Evolutionary conservation across 306 rosid genomes (phyloP), one percentile per base, ranked within the genome.

Genomic region (Vigna nakashimae): DNA sequence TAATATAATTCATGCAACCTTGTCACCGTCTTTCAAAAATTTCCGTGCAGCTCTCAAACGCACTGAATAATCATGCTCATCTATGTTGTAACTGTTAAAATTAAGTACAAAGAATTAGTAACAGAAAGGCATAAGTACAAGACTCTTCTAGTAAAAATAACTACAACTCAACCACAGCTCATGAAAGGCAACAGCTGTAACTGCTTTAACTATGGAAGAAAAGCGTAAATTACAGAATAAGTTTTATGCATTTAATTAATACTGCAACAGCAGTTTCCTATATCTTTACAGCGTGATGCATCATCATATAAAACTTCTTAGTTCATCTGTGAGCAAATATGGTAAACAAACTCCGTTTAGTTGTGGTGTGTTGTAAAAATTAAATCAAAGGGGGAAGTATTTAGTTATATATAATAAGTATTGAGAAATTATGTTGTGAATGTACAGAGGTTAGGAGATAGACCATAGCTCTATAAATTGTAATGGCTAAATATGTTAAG

Each of bases 21-120:
- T 96, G 85, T 96, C 99, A 7, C 99, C 99, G 80, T 89, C 98
- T 53, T 85, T 87, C 88, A 96, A 84, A 83, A 96, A 96, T 85
- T 90, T 96, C 86, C 12, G 84, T 22, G 99, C 99, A 85, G 99
- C 93, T 91, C 55, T 96, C 93, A 96, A 90, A 70, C 99, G 99
- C 45, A 96, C 96, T 20, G 98, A 85, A 78, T 96, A 96, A 86
- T 96, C 99, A 86, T 96, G 99, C 68, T 91, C 92, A 76, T 96
- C 99, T 53, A 96, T 96, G 86, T 90, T 96, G 86, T 88, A 96
- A 87, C 99, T 91, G 96, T 60, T 46, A 58, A 80, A 78, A 77
- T 24, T 80, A 45, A 48, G 72, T 56, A 20, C 32, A 80, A 24
- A 51, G 17, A 58, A 9, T 71, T 49, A 11, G 71, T 36, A 65